Conservation (phyloP, 805 yeast genomes). For the Kazachstania martiniae region DNA sequence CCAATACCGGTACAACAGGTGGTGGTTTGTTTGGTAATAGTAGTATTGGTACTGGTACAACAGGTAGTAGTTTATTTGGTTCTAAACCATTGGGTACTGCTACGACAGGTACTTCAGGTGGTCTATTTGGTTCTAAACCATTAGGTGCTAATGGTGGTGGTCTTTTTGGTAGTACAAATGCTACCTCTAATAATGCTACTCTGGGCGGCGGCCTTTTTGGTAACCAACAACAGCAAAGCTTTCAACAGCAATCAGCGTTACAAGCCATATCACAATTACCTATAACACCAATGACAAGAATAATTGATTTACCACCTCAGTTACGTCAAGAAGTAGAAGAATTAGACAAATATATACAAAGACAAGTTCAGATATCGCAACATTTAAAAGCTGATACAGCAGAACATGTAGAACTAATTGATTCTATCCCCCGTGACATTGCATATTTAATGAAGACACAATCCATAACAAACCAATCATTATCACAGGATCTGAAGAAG, state of each 20-base stretch:
- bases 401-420: constrained; percentile 55
- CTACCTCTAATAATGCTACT: neutral
- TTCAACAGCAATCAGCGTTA: constrained; percentile 30
- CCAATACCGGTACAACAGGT: constrained; percentile 4
- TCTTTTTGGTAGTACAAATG: constrained; percentile 5
- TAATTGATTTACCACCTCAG: constrained; percentile 64
- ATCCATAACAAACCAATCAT: constrained; percentile 54
- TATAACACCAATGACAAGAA: constrained; percentile 64
- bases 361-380: constrained; percentile 63
- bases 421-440: constrained; percentile 65
- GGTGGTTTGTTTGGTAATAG: constrained; percentile 7
- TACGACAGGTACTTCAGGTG: constrained; percentile 6
- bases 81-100: constrained; percentile 9
- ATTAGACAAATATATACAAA: constrained; percentile 59
- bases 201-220: constrained; percentile 24
- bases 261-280: constrained; percentile 36
- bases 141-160: constrained; percentile 6
- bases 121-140: constrained; percentile 9
- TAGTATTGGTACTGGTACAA: constrained; percentile 2
- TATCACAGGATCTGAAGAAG: constrained; percentile 37
- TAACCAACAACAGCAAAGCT: constrained; percentile 11
- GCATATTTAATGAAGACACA: constrained; percentile 50
- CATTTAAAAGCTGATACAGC: constrained; percentile 48
- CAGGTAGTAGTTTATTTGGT: constrained; percentile 27
- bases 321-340: constrained; percentile 58